Evolutionary conservation across 139 green algal species (phyloP).

Genomic region (Monoraphidium neglectum): DNA sequence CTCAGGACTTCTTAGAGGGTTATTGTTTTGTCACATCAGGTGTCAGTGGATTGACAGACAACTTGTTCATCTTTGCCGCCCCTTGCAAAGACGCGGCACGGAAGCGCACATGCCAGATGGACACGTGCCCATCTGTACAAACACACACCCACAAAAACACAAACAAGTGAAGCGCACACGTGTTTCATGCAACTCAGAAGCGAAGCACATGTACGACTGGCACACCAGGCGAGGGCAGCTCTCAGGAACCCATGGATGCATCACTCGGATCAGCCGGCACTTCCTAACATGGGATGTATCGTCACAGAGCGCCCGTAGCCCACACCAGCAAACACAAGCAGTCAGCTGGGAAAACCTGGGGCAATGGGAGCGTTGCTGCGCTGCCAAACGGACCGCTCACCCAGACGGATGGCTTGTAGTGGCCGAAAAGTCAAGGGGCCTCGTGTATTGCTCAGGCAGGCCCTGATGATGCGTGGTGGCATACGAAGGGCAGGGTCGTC

Average conservation of each 20-base stretch:
- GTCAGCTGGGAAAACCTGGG: no score
- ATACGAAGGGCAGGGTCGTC: no score
- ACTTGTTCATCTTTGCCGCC: constrained; percentile 7
- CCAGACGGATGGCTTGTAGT: no score
- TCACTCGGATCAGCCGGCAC: constrained; percentile 36
- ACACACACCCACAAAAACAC: background rate
- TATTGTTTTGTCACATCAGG: constrained; percentile 6
- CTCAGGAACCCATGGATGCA: constrained; percentile 22
- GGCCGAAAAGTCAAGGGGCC: no score
- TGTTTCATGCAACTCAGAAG: background rate
- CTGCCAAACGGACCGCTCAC: no score
- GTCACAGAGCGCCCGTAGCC: constrained; percentile 6
- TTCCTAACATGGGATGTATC: constrained; percentile 27
- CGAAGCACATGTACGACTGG: background rate
- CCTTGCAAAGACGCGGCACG: background rate
- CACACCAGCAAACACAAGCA: background rate
- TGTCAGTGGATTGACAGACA: constrained; percentile 36
- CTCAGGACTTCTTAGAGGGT: constrained; percentile 43
- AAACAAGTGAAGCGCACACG: background rate
- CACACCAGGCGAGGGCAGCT: constrained; percentile 1
- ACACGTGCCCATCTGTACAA: no score
- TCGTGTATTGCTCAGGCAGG: no score
- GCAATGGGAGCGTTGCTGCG: no score
- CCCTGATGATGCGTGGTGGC: no score
- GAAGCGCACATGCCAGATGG: no score